Base-by-base conservation (phyloP, 306 rosid genomes). In the Calophaca sinica region DNA sequence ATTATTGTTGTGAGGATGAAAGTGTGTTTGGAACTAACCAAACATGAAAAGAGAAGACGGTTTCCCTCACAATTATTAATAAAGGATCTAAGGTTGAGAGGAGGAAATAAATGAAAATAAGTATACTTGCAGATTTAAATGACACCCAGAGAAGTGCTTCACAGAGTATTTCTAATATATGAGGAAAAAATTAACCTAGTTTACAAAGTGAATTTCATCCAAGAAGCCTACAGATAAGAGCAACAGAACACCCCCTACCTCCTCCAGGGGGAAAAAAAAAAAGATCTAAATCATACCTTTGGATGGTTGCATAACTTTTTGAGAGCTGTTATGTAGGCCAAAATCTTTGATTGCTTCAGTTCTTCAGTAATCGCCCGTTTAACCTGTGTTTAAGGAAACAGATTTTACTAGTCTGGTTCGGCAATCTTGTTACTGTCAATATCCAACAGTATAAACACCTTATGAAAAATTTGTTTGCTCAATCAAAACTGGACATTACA, bases 251-350 rank as follows among this genome's bases (percentile, higher is more conserved):
- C 59, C 6, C 31, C 49, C 5, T 8, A 26, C 48, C 5, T 15
- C 69, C 65, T 50, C 33, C 12, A 9, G 48, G 58, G 15, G 58
- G 71, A 61, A 20, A 20, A 20, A 48, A 29, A 70, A 72, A 62
- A 54, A 6, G 52, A 51, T 33, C 15, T 38, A 62, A 80, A 63
- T 51, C 77, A 84, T 81, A 90, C 98, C 96, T 94, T 94, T 39
- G 98, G 98, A 81, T 94, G 98, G 81, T 94, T 94, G 87, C 98
- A 94, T 76, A 94, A 87, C 86, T 94, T 91, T 85, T 91, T 94
- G 62, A 94, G 93, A 72, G 93, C 97, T 62, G 94, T 89, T 79
- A 94, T 94, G 80, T 89, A 89, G 72, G 98, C 96, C 86, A 94
- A 90, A 87, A 94, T 94, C 86, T 91, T 94, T 11, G 98, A 86